Conservation (phyloP, 2,329 filamentous ascomycete genomes). For the Leptodontidium sp. region DNA sequence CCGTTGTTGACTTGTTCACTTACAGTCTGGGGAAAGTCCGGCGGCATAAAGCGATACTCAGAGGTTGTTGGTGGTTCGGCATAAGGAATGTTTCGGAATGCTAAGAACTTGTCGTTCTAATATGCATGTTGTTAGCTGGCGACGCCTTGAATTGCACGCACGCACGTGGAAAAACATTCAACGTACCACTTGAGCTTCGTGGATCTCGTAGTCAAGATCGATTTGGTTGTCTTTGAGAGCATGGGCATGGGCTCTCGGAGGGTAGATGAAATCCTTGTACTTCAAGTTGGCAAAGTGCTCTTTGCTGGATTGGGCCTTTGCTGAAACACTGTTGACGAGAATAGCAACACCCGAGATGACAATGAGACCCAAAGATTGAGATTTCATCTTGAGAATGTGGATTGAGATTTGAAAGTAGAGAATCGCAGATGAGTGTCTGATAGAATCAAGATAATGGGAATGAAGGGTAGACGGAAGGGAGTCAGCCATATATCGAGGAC, state of each 20-base stretch:
- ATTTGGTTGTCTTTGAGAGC: not conserved
- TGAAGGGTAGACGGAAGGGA: no score
- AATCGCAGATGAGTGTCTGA: no score
- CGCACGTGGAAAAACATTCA: no score
- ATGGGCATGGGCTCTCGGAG: not conserved
- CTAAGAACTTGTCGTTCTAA: not conserved
- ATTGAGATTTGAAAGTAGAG: not conserved
- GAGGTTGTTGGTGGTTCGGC: not conserved
- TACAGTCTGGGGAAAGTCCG: not conserved
- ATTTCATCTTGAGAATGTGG: not conserved
- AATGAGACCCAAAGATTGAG: constrained; percentile 9
- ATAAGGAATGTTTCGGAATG: constrained; percentile 16
- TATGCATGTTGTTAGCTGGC: no score
- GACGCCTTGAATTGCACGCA: no score
- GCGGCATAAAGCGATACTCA: not conserved
- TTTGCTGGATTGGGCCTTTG: not conserved
- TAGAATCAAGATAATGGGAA: no score
- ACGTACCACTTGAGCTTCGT: constrained; percentile 5
- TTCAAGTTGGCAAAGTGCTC: not conserved
- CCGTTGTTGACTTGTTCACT: constrained; percentile 12
- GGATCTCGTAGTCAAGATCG: constrained; percentile 14
- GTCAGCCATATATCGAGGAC: no score
- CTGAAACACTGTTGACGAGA: not conserved
- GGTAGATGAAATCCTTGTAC: constrained; percentile 17
- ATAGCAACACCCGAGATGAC: not conserved